Evolutionary conservation across 495 filamentous ascomycete genomes (phyloP).

Genomic region (Sordaria brevicollis): DNA sequence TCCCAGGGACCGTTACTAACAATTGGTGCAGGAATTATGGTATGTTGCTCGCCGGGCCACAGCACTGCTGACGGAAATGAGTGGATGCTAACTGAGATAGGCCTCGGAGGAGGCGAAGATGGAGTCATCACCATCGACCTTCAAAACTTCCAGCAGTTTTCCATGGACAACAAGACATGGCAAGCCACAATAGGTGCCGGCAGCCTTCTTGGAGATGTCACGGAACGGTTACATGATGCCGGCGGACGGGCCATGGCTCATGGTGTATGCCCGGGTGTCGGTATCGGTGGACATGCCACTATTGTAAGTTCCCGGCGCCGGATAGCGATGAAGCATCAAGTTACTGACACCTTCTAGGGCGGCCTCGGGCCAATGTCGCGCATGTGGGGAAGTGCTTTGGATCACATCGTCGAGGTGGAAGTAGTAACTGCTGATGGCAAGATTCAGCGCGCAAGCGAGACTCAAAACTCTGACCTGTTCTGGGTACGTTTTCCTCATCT

Average conservation of each 20-base stretch:
- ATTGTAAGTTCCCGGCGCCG: slow-evolving; percentile 24
- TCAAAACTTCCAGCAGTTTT: slow-evolving; percentile 41
- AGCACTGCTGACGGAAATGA: background rate
- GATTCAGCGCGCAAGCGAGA: slow-evolving; percentile 42
- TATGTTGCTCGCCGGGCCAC: slow-evolving; percentile 4
- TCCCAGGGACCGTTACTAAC: slow-evolving; percentile 7
- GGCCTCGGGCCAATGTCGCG: slow-evolving; percentile 44
- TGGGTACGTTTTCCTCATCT: slow-evolving; percentile 23
- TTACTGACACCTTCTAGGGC: slow-evolving; percentile 20
- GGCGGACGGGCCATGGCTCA: slow-evolving; percentile 58
- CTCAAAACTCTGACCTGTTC: slow-evolving; percentile 47
- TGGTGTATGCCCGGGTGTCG: slow-evolving; percentile 53
- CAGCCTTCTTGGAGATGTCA: slow-evolving; percentile 50
- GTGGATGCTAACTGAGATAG: slow-evolving; percentile 20
- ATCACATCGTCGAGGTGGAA: slow-evolving; percentile 45
- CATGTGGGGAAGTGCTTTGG: slow-evolving; percentile 45
- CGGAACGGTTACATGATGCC: slow-evolving; percentile 44
- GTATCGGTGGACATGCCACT: slow-evolving; percentile 63
- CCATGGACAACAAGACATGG: slow-evolving; percentile 43
- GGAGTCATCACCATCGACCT: slow-evolving; percentile 51
- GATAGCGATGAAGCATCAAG: background rate
- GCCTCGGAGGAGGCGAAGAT: slow-evolving; percentile 44
- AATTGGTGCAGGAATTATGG: slow-evolving; percentile 19
- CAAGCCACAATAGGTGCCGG: slow-evolving; percentile 59
- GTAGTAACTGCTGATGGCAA: slow-evolving; percentile 51